phyloP scores from a whole-genome alignment of 1,284 basidiomycete species.

The Sporisorium reilianum region DNA sequence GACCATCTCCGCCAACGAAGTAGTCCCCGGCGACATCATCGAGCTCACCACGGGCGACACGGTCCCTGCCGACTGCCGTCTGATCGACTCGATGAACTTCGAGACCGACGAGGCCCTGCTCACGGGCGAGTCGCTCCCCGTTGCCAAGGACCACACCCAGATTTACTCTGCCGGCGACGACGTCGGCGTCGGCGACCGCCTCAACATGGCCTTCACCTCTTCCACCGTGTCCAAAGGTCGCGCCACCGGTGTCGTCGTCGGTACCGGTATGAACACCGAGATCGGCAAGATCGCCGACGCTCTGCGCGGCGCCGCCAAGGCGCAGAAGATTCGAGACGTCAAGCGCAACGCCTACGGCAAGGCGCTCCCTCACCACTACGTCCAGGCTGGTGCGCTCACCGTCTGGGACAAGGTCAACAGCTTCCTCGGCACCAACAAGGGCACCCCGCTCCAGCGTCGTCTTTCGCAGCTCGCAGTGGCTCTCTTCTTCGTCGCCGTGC shows the following conservation, averaged over 20 bases:
- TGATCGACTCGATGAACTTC: constrained; percentile 68
- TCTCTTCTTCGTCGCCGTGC: constrained; percentile 65
- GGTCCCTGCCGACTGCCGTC: constrained; percentile 65
- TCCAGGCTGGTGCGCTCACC: constrained; percentile 69
- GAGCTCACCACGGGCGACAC: constrained; percentile 67
- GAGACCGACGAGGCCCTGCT: constrained; percentile 76
- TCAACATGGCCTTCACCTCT: constrained; percentile 76
- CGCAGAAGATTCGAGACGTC: constrained; percentile 67
- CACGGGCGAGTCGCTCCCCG: constrained; percentile 78
- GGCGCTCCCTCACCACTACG: constrained; percentile 68
- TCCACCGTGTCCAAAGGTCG: constrained; percentile 78
- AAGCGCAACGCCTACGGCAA: constrained; percentile 73
- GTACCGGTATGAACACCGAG: constrained; percentile 75
- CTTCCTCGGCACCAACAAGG: constrained; percentile 69
- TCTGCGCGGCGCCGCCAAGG: constrained; percentile 61
- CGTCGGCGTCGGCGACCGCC: constrained; percentile 73
- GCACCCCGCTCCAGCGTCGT: constrained; percentile 69
- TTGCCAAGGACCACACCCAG: constrained; percentile 72
- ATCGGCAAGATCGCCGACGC: constrained; percentile 68
- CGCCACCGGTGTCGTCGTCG: constrained; percentile 75
- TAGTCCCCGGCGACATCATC: constrained; percentile 73
- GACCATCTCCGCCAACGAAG: constrained; percentile 74
- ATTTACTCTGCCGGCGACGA: constrained; percentile 54
- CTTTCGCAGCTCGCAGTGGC: constrained; percentile 69
- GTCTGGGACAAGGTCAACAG: constrained; percentile 67